phyloP scores from a whole-genome alignment of 306 rosid species.

The Corylus americana region DNA sequence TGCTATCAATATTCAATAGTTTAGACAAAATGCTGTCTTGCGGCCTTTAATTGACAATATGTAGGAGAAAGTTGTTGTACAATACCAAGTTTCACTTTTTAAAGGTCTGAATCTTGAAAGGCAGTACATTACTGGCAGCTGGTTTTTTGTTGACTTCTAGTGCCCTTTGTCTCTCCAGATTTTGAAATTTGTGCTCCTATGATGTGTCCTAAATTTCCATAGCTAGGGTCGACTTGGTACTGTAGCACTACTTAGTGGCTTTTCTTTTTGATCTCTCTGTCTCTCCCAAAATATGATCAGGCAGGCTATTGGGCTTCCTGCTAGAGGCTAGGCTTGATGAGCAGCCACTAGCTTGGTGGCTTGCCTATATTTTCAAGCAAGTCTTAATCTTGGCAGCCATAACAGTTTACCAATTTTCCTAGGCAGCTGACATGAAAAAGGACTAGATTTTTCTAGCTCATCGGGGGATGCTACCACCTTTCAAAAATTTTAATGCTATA shows the following conservation, averaged over 20 bases:
- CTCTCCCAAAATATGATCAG: neutral
- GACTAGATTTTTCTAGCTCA: neutral
- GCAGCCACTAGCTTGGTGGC: neutral
- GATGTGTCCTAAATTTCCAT: neutral
- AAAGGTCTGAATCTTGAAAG: neutral
- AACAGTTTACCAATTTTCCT: neutral
- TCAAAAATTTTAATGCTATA: too few relatives aligned
- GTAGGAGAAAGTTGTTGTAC: neutral
- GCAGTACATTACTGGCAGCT: neutral
- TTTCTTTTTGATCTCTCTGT: too few relatives aligned
- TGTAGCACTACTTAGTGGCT: neutral
- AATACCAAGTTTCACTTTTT: neutral
- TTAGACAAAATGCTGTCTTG: neutral
- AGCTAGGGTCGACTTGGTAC: neutral
- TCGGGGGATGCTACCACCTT: neutral
- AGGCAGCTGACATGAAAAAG: neutral
- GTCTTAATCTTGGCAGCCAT: neutral
- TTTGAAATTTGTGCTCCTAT: neutral
- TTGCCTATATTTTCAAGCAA: neutral
- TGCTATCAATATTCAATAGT: neutral
- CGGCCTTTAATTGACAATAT: neutral
- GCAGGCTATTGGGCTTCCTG: neutral
- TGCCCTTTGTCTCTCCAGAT: neutral
- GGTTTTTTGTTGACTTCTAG: neutral
- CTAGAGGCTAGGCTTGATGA: neutral